Conservation (phyloP, 2,329 filamentous ascomycete genomes). For the Microcyclosporella mali region DNA sequence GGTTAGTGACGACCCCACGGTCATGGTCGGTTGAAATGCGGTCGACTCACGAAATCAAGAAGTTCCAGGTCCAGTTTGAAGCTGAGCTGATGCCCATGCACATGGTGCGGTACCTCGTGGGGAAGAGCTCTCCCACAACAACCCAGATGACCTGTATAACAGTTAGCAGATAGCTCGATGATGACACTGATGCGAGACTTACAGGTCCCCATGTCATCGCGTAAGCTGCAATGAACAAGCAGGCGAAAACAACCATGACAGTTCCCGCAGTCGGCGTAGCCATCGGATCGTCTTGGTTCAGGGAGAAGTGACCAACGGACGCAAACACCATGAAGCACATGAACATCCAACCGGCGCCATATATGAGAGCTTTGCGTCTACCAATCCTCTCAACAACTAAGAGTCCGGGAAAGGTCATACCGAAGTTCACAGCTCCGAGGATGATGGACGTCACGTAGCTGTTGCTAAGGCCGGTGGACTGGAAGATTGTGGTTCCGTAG, state of each 20-base stretch:
- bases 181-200: too few species aligned
- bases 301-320: constrained; percentile 41
- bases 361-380: constrained; percentile 41
- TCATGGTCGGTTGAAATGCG: too few species aligned
- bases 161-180: too few species aligned
- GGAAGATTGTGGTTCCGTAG: constrained; percentile 45
- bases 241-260: constrained; percentile 62
- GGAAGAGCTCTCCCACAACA: constrained; percentile 40
- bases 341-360: constrained; percentile 45
- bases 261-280: constrained; percentile 45
- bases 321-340: constrained; percentile 54
- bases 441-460: constrained; percentile 45
- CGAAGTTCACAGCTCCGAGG: constrained; percentile 45
- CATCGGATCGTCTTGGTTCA: constrained; percentile 30
- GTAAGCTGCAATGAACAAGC: constrained; percentile 60
- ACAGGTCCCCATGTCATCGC: constrained; percentile 63
- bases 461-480: constrained; percentile 32
- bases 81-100: constrained; percentile 52
- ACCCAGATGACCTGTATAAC: constrained; percentile 51
- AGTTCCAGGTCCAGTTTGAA: constrained; percentile 53
- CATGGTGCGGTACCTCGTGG: constrained; percentile 46
- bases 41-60: constrained; percentile 25
- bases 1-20: too few species aligned
- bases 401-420: constrained; percentile 42
- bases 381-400: constrained; percentile 44